Evolutionary conservation across 1,139 yeast genomes (phyloP), one percentile per base, ranked within the genome.

Genomic region (Torulaspora pretoriensis): DNA sequence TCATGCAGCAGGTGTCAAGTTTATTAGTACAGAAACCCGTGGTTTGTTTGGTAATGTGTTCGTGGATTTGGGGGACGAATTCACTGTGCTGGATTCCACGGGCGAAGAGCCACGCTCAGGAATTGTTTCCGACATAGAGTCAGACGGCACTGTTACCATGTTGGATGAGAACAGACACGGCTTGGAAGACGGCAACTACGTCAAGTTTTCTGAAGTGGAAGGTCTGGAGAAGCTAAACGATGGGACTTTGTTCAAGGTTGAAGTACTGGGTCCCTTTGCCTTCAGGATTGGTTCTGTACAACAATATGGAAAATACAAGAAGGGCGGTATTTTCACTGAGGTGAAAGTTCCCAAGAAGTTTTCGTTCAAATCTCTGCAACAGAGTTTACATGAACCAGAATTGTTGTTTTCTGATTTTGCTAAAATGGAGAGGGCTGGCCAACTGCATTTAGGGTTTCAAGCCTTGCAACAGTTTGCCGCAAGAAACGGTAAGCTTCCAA

Each of bases 81-180:
- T 92, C 68, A 78, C 85, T 2, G 83, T 92, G 24, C 72, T 83
- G 49, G 98, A 92, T 63, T 76, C 81, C 38, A 87, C 84, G 41
- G 99, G 98, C 40, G 97, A 92, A 69, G 97, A 92, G 67, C 96
- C 96, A 17, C 72, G 73, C 40, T 65, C 81, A 3, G 98, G 98
- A 34, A 85, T 86, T 50, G 87, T 89, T 3, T 84, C 95, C 1
- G 95, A 86, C 61, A 82, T 92, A 51, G 96, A 89, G 61, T 64
- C 73, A n/a, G 77, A 87, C 60, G 98, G 98, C 43, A 83, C 90
- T 4, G 96, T 92, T 27, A 85, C 97, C 22, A 87, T 87, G 74
- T 75, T 90, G 58, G 96, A 86, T 62, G 97, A 89, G 55, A 81
- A 79, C 51, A 81, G 97, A 66, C 99, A 92, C 63, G 96, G 96